Conservation (phyloP, 1,284 basidiomycete species). For the Cutaneotrichosporon sp. region DNA sequence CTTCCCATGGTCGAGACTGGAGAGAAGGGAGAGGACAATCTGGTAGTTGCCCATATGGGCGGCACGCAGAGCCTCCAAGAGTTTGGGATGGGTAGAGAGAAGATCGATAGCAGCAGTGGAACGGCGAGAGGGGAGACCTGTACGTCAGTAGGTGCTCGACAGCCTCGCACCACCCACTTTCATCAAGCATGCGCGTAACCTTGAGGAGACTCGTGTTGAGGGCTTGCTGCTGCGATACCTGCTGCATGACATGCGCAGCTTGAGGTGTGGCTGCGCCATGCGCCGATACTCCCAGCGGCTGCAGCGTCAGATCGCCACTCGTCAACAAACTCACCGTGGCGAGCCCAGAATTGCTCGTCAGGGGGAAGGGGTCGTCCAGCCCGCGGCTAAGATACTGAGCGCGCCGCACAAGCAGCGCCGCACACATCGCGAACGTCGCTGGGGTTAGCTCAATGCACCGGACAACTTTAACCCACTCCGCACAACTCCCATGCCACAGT, state of each 20-base stretch:
- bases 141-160: constrained; percentile 1
- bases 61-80: constrained; percentile 78
- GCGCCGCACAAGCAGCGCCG: constrained; percentile 80
- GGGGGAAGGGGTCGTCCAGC: constrained; percentile 66
- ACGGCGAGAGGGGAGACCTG: constrained; percentile 46
- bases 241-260: constrained; percentile 50
- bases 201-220: constrained; percentile 74
- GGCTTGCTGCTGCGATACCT: constrained; percentile 77
- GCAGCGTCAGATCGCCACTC: constrained; percentile 1
- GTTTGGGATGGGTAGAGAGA: constrained; percentile 67
- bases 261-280: constrained; percentile 25
- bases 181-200: constrained; percentile 75
- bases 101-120: constrained; percentile 70
- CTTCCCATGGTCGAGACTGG: constrained; percentile 77
- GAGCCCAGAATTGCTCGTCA: constrained; percentile 35
- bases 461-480: constrained; percentile 70
- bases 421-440: constrained; percentile 94
- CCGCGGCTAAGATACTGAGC: constrained; percentile 77
- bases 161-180: constrained; percentile 27
- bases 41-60: constrained; percentile 87
- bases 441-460: constrained; percentile 54
- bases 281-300: constrained; percentile 2
- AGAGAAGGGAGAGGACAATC: constrained; percentile 79
- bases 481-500: constrained; percentile 95
- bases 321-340: constrained; percentile 30